phyloP scores from a whole-genome alignment of 331 rosid genomes.

The Telfairia occidentalis region DNA sequence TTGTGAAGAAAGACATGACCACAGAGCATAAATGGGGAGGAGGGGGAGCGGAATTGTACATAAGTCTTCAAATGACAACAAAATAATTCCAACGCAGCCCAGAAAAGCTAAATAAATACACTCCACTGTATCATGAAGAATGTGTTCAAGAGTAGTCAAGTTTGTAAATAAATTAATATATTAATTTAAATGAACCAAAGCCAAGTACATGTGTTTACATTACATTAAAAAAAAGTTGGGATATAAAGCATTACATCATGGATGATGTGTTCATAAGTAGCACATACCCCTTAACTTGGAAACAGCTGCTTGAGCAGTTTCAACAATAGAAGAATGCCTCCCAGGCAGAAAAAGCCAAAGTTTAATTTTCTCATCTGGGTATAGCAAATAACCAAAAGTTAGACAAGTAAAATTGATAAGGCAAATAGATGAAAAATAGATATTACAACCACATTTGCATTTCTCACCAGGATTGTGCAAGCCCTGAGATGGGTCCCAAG shows the following conservation, averaged over 20 bases:
- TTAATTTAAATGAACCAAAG: not conserved
- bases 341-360: conserved; percentile 97
- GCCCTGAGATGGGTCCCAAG: conserved; percentile 99
- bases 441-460: conserved; percentile 9
- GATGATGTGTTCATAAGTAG: not conserved
- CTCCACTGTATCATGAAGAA: not conserved
- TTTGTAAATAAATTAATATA: not conserved
- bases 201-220: not conserved
- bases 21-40: not conserved
- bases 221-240: not conserved
- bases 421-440: not conserved
- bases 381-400: conserved; percentile 18
- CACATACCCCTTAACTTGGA: conserved; percentile 69
- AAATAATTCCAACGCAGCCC: not conserved
- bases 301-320: conserved; percentile 65
- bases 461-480: conserved; percentile 88
- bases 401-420: conserved; percentile 11
- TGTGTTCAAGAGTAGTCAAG: not conserved
- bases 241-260: not conserved
- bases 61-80: not conserved
- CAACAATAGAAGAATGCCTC: conserved; percentile 58
- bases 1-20: conserved; percentile 13
- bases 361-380: conserved; percentile 84
- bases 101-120: not conserved
- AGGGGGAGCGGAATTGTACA: not conserved